Conservation (phyloP, 257 asterid species). For the Anisodus acutangulus region DNA sequence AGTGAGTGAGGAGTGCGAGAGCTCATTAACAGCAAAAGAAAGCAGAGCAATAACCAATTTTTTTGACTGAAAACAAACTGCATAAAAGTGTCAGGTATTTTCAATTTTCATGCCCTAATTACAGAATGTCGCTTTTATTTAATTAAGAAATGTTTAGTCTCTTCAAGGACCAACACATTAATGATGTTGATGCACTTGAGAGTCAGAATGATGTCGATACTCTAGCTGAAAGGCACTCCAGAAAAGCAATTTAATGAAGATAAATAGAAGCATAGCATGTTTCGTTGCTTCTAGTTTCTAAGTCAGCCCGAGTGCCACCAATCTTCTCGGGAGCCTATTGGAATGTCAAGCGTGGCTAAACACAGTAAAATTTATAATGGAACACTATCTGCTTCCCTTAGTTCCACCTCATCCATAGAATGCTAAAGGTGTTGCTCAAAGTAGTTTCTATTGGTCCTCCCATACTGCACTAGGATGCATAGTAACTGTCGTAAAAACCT, state of each 20-base stretch:
- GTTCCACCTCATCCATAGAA: constrained; percentile 11
- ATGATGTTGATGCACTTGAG: not conserved
- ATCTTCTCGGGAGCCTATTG: not conserved
- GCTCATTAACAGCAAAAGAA: not conserved
- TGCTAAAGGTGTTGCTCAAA: not conserved
- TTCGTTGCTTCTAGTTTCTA: not conserved
- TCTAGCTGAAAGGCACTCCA: not conserved
- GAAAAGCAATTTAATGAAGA: constrained; percentile 6
- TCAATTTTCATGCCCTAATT: not conserved
- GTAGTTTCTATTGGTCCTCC: not conserved
- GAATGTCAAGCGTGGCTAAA: not conserved
- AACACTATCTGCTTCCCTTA: not conserved
- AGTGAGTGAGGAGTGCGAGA: not conserved
- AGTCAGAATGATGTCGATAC: not conserved
- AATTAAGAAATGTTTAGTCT: not conserved
- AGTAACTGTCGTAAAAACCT: not conserved
- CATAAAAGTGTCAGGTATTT: not conserved
- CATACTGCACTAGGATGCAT: not conserved
- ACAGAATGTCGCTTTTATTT: not conserved
- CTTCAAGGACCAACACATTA: not conserved
- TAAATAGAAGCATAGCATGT: constrained; percentile 11
- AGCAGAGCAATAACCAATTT: not conserved
- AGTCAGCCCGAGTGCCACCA: not conserved
- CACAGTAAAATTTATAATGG: not conserved
- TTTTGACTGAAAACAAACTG: not conserved